These are phyloP conservation scores for Sarocladium oryzae DNA, from an alignment of 2,329 filamentous ascomycete species.

Conservation along the genomic window DNA sequence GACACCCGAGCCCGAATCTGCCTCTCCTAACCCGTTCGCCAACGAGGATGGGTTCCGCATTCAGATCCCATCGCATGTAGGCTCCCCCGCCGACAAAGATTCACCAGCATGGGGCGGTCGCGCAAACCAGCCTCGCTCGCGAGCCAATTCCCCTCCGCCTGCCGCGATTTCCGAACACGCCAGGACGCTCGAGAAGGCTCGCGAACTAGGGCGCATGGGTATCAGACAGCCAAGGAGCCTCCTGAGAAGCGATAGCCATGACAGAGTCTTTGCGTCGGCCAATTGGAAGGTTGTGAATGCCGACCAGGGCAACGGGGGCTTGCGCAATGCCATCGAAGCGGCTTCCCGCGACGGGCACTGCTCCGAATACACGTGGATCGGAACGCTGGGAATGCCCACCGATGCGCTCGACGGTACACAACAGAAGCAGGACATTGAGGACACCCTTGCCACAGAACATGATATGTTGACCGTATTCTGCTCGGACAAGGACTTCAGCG, in stretches of 20 bases:
- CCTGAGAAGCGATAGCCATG: constrained; percentile 55
- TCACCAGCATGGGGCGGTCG: constrained; percentile 71
- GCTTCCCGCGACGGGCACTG: constrained; percentile 63
- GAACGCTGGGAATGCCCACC: constrained; percentile 88
- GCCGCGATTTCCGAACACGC: constrained; percentile 67
- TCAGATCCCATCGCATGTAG: constrained; percentile 46
- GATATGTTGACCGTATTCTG: constrained; percentile 80
- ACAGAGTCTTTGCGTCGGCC: constrained; percentile 66
- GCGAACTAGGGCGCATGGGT: constrained; percentile 50
- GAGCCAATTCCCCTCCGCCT: constrained; percentile 67
- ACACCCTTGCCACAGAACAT: constrained; percentile 72
- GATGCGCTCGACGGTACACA: constrained; percentile 70
- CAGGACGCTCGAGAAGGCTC: constrained; percentile 50
- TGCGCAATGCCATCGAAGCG: constrained; percentile 81
- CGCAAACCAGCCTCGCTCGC: constrained; percentile 72
- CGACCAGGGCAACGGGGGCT: constrained; percentile 86
- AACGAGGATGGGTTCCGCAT: constrained; percentile 54
- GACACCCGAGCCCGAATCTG: constrained; percentile 44
- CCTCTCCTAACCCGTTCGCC: constrained; percentile 41
- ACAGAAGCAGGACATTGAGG: constrained; percentile 76
- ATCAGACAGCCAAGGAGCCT: constrained; percentile 47
- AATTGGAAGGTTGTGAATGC: constrained; percentile 79
- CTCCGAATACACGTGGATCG: constrained; percentile 79
- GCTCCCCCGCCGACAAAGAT: constrained; percentile 65
- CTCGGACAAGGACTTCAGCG: constrained; percentile 87